These are phyloP conservation scores for Sporothrix brasiliensis DNA, from an alignment of 2,329 filamentous ascomycete species.

Conservation along the genomic window DNA sequence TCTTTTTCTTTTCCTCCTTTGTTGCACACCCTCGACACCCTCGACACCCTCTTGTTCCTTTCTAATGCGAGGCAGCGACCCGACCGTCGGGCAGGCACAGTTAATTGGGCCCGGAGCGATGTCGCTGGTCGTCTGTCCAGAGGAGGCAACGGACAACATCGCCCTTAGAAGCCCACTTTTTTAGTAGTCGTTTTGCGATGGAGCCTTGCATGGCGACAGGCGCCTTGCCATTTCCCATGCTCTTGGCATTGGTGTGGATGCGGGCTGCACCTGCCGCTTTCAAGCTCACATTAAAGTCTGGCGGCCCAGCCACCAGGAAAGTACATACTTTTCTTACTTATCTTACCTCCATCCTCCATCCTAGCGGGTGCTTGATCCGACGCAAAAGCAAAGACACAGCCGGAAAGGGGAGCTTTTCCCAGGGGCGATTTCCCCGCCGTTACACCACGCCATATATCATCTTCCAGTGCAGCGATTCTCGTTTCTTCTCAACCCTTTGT, in stretches of 20 bases:
- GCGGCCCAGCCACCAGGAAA: constrained; percentile 16
- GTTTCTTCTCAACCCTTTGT: constrained; percentile 5
- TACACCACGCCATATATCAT: constrained; percentile 3
- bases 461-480: constrained; percentile 3
- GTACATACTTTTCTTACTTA: no score
- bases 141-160: constrained; percentile 5
- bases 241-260: not conserved
- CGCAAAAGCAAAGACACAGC: not conserved
- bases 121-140: not conserved
- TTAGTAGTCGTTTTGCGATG: not conserved
- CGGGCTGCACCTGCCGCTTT: not conserved
- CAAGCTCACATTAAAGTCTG: not conserved
- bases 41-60: no score
- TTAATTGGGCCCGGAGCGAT: not conserved
- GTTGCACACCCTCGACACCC: no score
- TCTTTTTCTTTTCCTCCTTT: not conserved
- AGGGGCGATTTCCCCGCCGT: constrained; percentile 16
- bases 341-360: no score
- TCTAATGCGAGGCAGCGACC: not conserved
- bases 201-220: constrained; percentile 10
- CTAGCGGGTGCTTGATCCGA: constrained; percentile 15
- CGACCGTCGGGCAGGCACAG: not conserved
- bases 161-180: constrained; percentile 8
- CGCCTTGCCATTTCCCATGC: not conserved
- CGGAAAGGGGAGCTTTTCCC: not conserved